phyloP scores from a whole-genome alignment of 2,329 filamentous ascomycete genomes.

The Coleophoma eucalyptorum region DNA sequence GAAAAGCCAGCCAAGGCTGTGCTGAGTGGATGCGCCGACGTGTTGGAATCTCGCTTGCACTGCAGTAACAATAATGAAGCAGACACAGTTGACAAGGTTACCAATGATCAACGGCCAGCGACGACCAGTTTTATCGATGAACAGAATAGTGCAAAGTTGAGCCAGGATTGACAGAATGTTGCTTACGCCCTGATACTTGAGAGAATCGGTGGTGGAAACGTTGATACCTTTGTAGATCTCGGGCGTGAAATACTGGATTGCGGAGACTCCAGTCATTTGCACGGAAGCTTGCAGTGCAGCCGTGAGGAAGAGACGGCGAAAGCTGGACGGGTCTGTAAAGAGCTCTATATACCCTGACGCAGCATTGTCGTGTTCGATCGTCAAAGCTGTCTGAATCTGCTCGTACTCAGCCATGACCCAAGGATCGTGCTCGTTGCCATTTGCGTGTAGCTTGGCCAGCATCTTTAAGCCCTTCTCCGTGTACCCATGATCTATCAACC shows the following conservation, averaged over 20 bases:
- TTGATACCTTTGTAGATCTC: constrained; percentile 67
- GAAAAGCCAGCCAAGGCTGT: constrained; percentile 48
- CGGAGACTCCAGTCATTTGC: constrained; percentile 71
- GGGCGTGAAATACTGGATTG: constrained; percentile 73
- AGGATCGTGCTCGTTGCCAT: constrained; percentile 61
- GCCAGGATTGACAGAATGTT: constrained; percentile 32
- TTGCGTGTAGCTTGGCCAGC: constrained; percentile 64
- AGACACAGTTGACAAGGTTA: constrained; percentile 21
- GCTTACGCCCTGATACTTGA: constrained; percentile 46
- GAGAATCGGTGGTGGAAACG: constrained; percentile 47
- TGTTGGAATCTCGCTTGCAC: no score
- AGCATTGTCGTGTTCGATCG: no score
- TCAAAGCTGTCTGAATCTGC: no score
- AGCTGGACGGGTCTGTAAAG: no score
- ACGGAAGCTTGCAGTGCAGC: no score
- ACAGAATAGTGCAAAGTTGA: constrained; percentile 1
- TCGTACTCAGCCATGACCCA: no score
- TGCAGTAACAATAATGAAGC: no score
- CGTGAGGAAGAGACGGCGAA: no score
- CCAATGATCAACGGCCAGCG: no score
- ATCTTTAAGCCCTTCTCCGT: constrained; percentile 59
- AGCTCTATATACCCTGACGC: no score
- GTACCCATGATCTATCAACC: constrained; percentile 68
- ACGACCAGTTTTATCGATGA: no score
- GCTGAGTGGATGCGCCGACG: background rate